Conservation (phyloP, 1,139 yeast species). For the Yamadazyma membranifaciens region DNA sequence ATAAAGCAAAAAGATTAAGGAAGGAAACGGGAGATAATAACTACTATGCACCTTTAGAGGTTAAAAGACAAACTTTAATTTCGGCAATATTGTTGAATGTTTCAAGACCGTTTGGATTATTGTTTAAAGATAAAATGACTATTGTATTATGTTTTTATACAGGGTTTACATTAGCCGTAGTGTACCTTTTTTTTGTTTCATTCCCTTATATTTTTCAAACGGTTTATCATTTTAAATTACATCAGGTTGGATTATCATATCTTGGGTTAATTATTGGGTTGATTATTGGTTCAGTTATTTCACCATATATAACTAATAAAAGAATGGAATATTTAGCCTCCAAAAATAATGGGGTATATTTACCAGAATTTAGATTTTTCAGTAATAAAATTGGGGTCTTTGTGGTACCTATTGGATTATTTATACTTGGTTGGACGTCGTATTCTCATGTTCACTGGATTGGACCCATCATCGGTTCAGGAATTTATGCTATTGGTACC, state of each 20-base stretch:
- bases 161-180: slow-evolving; percentile 57
- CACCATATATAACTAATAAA: slow-evolving; percentile 23
- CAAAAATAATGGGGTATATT: slow-evolving; percentile 28
- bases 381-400: slow-evolving; percentile 36
- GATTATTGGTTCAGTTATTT: slow-evolving; percentile 22
- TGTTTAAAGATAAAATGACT: slow-evolving; percentile 63
- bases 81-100: slow-evolving; percentile 38
- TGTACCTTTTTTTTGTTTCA: slow-evolving; percentile 62
- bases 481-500: slow-evolving; percentile 35
- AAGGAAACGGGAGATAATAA: slow-evolving; percentile 40
- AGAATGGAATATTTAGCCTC: slow-evolving; percentile 22
- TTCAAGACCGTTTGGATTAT: slow-evolving; percentile 52
- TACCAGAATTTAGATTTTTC: slow-evolving; percentile 39
- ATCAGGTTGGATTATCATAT: slow-evolving; percentile 48
- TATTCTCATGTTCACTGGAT: slow-evolving; percentile 39
- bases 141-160: slow-evolving; percentile 58
- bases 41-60: slow-evolving; percentile 51
- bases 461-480: slow-evolving; percentile 39
- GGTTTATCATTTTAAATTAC: slow-evolving; percentile 43
- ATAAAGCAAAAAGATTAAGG: slow-evolving; percentile 52
- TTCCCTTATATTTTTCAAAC: slow-evolving; percentile 55
- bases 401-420: slow-evolving; percentile 35
- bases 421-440: slow-evolving; percentile 44
- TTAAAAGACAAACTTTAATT: slow-evolving; percentile 20
- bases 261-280: slow-evolving; percentile 54